These are phyloP conservation scores for Neonectria sp. DNA, from an alignment of 2,329 filamentous ascomycete genomes.

Conservation along the genomic window DNA sequence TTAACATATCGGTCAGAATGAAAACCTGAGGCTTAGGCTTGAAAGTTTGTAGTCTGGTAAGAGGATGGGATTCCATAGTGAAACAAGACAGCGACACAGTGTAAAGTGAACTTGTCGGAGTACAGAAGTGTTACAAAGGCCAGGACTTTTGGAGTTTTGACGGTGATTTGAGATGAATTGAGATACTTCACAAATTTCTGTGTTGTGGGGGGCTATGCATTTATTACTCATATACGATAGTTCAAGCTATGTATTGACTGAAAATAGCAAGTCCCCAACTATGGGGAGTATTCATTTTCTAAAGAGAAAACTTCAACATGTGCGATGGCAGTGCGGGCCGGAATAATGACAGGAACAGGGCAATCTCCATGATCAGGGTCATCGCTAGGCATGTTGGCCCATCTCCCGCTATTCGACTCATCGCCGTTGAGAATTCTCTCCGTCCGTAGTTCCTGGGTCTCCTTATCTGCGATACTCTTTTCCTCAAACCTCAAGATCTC, in stretches of 20 bases:
- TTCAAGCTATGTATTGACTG: too few relatives aligned
- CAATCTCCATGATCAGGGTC: background rate
- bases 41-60: background rate
- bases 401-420: background rate
- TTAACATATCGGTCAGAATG: conserved; percentile 60
- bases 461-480: background rate
- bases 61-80: too few relatives aligned
- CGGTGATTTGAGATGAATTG: too few relatives aligned
- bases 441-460: background rate
- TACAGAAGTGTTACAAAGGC: too few relatives aligned
- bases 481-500: background rate
- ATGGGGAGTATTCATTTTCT: background rate
- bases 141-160: too few relatives aligned
- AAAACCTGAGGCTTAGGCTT: conserved; percentile 52
- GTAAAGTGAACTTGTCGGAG: too few relatives aligned
- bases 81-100: too few relatives aligned
- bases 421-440: background rate
- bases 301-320: background rate
- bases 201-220: too few relatives aligned
- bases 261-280: background rate
- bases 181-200: too few relatives aligned
- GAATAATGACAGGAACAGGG: background rate
- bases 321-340: background rate
- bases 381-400: background rate
- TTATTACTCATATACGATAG: too few relatives aligned